Evolutionary conservation across 768 basidiomycete species (phyloP).

Genomic region (Lactarius trivialis): DNA sequence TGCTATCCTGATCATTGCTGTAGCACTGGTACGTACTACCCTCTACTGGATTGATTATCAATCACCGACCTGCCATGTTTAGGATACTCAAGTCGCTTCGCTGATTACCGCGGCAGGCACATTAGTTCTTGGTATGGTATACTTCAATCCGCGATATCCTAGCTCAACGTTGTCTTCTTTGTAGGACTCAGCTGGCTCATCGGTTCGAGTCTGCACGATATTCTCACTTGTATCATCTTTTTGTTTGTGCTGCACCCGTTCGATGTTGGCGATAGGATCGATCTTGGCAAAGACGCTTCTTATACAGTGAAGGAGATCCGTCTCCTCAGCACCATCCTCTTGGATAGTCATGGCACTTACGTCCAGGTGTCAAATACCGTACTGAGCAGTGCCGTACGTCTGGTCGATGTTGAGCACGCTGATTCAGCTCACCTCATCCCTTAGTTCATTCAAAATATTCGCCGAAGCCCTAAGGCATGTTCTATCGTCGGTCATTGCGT

Average conservation of each 20-base stretch:
- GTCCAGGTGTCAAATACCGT: conserved; percentile 71
- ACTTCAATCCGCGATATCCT: neutral
- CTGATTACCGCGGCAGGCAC: conserved; percentile 73
- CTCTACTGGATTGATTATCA: conserved; percentile 9
- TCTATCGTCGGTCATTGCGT: neutral
- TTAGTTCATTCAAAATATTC: conserved; percentile 65
- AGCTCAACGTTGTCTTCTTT: neutral
- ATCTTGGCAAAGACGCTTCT: conserved; percentile 40
- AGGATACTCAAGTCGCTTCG: conserved; percentile 69
- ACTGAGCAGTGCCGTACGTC: conserved; percentile 47
- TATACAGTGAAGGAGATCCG: conserved; percentile 88
- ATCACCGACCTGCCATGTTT: conserved; percentile 9
- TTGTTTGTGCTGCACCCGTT: conserved; percentile 83
- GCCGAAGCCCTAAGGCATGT: conserved; percentile 60
- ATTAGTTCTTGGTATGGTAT: conserved; percentile 39
- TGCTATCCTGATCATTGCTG: conserved; percentile 71
- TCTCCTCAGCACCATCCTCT: conserved; percentile 69
- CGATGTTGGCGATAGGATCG: conserved; percentile 74
- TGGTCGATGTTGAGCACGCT: neutral
- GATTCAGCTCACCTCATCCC: neutral
- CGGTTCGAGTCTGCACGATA: conserved; percentile 71
- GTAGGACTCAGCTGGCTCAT: conserved; percentile 81
- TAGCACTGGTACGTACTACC: conserved; percentile 52
- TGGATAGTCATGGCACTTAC: conserved; percentile 48
- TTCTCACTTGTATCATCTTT: conserved; percentile 84